Evolutionary conservation across 1,284 basidiomycete species (phyloP), one percentile per base, ranked within the genome.

Genomic region (Ganoderma resinaceum): DNA sequence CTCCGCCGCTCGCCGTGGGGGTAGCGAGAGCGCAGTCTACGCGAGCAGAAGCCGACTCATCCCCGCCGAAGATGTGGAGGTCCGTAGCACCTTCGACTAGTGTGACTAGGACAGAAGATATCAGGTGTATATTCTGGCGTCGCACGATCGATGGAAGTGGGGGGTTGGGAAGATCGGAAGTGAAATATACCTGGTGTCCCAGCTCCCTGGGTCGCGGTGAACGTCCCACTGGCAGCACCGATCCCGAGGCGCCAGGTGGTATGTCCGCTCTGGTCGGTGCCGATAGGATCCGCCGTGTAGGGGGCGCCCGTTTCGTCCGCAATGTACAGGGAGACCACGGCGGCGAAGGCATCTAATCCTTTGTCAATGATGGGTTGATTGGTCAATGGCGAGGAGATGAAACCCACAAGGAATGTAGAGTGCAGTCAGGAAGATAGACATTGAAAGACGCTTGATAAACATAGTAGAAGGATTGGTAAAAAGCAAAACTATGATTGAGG

Each of bases 161-260:
- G 23, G 46, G 23, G 14, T 6, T 7, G 3, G 23, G 58, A n/a
- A 23, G 14, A 38, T 40, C 5, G 9, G 37, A 20, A 5, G 18
- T 23, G 43, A 46, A 46, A 46, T 40, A 16, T 18, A 61, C 59
- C n/a, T 12, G 40, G 53, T 61, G 83, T 79, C 8, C 26, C n/a
- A 53, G 26, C 12, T 16, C 75, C 78, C n/a, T 69, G 65, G 16
- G 78, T 75, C 40, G 77, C 75, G 8, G 66, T 71, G 53, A 42
- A 72, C 23, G 75, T 74, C 26, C 78, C 78, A 31, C 78, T 82
- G n/a, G 79, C 63, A 23, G 75, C 74, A 5, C 81, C 84, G 52
- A 81, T 76, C 6, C 79, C 70, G 59, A 84, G 65, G 43, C 72
- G 75, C 76, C 80, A 85, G 29, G 84, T 83, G 14, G 84, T 85